Percentiles rank a stretch among this genome's conserved stretches.
Evolutionary conservation across 306 rosid species (phyloP).

Genomic region (Quercus bicolor): DNA sequence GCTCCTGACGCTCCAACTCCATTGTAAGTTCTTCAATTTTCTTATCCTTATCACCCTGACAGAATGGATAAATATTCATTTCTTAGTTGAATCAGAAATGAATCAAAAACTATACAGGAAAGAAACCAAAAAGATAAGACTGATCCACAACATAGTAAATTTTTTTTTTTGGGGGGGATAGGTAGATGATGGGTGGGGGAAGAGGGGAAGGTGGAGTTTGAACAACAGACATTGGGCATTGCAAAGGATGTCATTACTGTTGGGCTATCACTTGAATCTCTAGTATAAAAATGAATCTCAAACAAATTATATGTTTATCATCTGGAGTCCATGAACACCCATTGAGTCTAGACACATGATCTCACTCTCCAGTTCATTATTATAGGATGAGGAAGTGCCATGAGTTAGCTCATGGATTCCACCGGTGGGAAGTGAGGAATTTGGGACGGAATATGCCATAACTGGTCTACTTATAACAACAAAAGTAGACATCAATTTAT

Average conservation of each 20-base stretch:
- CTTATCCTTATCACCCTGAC: slow-evolving; percentile 79
- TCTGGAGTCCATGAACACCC: too few species aligned
- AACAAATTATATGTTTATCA: too few species aligned
- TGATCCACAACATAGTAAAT: neutral
- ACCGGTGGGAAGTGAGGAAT: neutral
- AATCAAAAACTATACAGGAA: slow-evolving; percentile 2
- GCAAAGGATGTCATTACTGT: too few species aligned
- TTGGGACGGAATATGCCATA: neutral
- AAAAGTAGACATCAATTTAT: neutral
- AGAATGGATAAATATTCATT: slow-evolving; percentile 3
- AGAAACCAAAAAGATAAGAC: neutral
- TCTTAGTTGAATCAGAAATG: neutral
- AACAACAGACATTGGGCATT: too few species aligned
- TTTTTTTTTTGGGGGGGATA: too few species aligned
- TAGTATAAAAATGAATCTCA: too few species aligned
- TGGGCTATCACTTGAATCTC: too few species aligned
- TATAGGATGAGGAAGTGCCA: too few species aligned
- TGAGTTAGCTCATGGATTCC: neutral
- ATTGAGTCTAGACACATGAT: too few species aligned
- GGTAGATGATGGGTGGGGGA: too few species aligned
- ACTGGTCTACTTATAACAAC: neutral
- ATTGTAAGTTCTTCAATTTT: slow-evolving; percentile 74
- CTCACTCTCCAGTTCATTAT: too few species aligned
- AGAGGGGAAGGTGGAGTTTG: too few species aligned
- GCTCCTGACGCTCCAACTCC: slow-evolving; percentile 84